Evolutionary conservation across 208 protist species (phyloP).

Genomic region (Acanthamoeba lenticulata): DNA sequence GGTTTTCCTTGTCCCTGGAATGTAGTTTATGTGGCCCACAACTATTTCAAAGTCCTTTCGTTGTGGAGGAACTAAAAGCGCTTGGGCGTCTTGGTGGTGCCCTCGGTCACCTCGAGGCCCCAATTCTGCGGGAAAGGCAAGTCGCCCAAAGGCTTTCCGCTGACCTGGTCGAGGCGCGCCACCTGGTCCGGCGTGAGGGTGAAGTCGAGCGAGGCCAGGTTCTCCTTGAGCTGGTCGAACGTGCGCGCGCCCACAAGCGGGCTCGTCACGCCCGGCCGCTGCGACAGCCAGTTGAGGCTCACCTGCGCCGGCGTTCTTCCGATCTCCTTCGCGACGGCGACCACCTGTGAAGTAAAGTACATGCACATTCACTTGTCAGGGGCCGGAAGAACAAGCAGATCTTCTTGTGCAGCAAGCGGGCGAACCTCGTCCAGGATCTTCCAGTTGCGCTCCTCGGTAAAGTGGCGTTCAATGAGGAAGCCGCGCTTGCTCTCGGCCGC

Average conservation of each 20-base stretch:
- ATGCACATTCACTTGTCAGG: no score
- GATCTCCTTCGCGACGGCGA: slow-evolving; percentile 14
- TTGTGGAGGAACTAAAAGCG: no score
- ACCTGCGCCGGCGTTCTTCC: not conserved
- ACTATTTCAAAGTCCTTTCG: no score
- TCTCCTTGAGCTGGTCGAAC: slow-evolving; percentile 50
- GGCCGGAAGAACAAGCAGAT: no score
- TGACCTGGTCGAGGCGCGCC: not conserved
- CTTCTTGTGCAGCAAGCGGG: no score
- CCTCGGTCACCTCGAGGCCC: no score
- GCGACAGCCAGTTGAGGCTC: slow-evolving; percentile 29
- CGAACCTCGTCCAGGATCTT: slow-evolving; percentile 49
- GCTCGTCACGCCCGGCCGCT: not conserved
- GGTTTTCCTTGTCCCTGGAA: no score
- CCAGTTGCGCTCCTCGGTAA: slow-evolving; percentile 2
- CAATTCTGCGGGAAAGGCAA: no score
- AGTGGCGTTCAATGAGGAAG: not conserved
- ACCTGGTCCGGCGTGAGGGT: slow-evolving; percentile 17
- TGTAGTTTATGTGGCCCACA: no score
- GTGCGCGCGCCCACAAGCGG: slow-evolving; percentile 39
- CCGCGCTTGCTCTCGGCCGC: not conserved
- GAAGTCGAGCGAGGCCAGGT: slow-evolving; percentile 42
- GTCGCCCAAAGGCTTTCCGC: no score
- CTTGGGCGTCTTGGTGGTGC: no score
- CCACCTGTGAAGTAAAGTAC: not conserved